Base-by-base conservation (phyloP, 192 early-diverging fungal species). In the Backusella tuberculispora region DNA sequence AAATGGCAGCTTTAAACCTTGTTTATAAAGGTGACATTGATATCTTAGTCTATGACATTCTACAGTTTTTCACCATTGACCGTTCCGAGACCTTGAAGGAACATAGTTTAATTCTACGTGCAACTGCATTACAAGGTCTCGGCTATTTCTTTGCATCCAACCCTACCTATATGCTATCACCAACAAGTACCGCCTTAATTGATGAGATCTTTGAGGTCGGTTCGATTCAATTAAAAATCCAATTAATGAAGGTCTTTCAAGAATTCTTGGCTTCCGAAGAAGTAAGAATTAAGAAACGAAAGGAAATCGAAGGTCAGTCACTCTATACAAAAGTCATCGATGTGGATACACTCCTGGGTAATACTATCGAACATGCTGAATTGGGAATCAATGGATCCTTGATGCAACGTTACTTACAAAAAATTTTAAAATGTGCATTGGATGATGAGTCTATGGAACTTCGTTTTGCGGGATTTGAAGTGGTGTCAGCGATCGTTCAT, bases 361-460 rank as follows among this genome's bases (percentile, higher is more conserved):
- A 93, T 74, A 91, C 92, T 1, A 89, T 90, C 40, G 92, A 92
- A 63, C 89, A 95, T 85, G 89, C 89, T 21, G 95, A 95, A 71
- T 89, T 91, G 6, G 95, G 88, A n/a, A 91, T 98, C n/a, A 93
- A 92, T 44, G 88, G 90, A 26, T 90, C 95, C 60, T 80, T 99
- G 43, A 96, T 98, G 92, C 95, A 99, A 77, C 89, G 87, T 7
- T 97, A 95, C 73, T 82, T 99, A 21, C 85, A 87, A 13, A 79
- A 85, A 7, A 91, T 99, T 12, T 81, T 98, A 15, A 82, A 86
- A n/a, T 91, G 91, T 44, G 87, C 93, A 21, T 84, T 97, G 44
- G 75, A 78, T 43, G 13, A 34, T 34, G 74, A 69, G 21, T 84
- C 90, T 44, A 66, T 75, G 4, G 38, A 81, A n/a, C 82, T 99